Base-by-base conservation (phyloP, 352 stramenopile genomes). In the Globisporangium recalcitrans region DNA sequence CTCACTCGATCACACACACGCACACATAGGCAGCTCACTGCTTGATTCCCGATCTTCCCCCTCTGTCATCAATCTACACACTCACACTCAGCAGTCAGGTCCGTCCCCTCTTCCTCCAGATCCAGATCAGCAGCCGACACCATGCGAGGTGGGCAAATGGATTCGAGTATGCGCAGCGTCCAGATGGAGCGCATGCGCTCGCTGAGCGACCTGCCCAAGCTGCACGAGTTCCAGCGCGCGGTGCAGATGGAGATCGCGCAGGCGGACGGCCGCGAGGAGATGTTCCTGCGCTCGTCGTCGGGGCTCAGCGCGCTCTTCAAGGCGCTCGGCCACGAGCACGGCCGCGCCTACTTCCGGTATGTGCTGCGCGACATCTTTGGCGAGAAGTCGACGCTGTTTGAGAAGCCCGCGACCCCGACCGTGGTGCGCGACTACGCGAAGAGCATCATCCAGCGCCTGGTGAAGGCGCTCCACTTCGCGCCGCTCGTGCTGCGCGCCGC, bases 271-370 rank as follows among this genome's bases (percentile, higher is more conserved):
- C 77, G 80, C 36, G 82, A 91, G 60, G 80, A 92, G 44, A 70
- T 90, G n/a, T 94, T 94, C 55, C 65, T 94, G 64, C 82, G 85
- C 47, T 81, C 82, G 22, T 88, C 74, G 11, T 91, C 85, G 8
- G 80, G 83, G 53, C 78, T 94, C 29, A 88, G 79, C 59, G 62
- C 65, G 54, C 67, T 90, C 19, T 78, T 94, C 68, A 88, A 87
- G 49, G 80, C 86, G 58, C 67, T 94, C 19, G 82, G 78, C 32
- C 77, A 85, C 55, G 68, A 79, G 26, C 78, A 88, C 42, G 85
- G 82, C 52, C 82, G 82, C 40, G 72, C 80, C 2, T 94, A 94
- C 71, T 92, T 94, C 57, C 80, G 80, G 36, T 92, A 90, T 65
- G 80, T 90, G 55, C 70, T 94, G 52, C 76, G 81, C 38, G 76